A percentile compares a stretch with the other conserved stretches of the same genome.
Evolutionary conservation across 2,329 filamentous ascomycete species (phyloP).

Genomic region (Fusarium sp.): DNA sequence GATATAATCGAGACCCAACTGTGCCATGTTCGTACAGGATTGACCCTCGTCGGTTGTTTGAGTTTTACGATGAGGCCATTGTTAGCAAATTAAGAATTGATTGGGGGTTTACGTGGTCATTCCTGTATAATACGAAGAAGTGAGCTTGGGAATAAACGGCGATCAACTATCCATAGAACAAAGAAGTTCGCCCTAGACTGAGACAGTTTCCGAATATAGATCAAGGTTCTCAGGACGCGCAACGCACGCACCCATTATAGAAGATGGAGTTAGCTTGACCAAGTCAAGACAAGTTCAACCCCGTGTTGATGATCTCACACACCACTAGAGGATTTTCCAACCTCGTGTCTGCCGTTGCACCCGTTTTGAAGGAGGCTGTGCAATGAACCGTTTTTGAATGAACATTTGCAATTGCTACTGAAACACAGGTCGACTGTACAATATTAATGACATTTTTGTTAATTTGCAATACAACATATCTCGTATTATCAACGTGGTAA

Average conservation of each 20-base stretch:
- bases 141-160: background rate
- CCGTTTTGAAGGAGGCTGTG: slow-evolving; percentile 27
- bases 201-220: slow-evolving; percentile 32
- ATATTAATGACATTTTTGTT: background rate
- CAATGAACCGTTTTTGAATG: background rate
- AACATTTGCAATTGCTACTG: background rate
- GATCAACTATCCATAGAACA: no score
- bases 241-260: slow-evolving; percentile 21
- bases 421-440: background rate
- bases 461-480: background rate
- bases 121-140: background rate
- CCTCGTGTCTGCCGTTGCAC: slow-evolving; percentile 31
- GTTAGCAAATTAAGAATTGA: slow-evolving; percentile 1
- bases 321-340: slow-evolving; percentile 27
- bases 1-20: slow-evolving; percentile 2
- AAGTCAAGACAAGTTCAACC: slow-evolving; percentile 13
- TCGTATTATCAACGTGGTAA: background rate
- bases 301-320: slow-evolving; percentile 25
- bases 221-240: slow-evolving; percentile 22
- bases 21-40: slow-evolving; percentile 17
- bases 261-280: background rate
- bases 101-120: slow-evolving; percentile 2
- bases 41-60: slow-evolving; percentile 9
- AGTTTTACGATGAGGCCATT: slow-evolving; percentile 15
- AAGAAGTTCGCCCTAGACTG: background rate